Percentiles rank a stretch among this genome's conserved stretches.
Evolutionary conservation across 371 early-diverging fungal species (phyloP).

Genomic region (Haplosporangium sp.): DNA sequence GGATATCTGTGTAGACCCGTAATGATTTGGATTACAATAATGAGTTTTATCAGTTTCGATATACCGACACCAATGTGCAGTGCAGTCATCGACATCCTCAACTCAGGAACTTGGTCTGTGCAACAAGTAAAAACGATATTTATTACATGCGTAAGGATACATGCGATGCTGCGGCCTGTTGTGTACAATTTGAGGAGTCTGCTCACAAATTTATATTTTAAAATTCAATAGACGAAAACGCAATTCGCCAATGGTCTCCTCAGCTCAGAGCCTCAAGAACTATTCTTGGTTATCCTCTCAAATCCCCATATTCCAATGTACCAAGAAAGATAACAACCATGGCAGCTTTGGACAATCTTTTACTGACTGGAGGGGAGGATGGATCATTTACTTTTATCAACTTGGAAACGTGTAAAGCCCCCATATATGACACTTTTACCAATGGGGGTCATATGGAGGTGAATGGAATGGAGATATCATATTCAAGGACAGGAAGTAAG

Average conservation of each 20-base stretch:
- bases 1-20: conserved; percentile 19
- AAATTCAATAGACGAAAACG: conserved; percentile 57
- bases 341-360: conserved; percentile 59
- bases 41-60: conserved; percentile 45
- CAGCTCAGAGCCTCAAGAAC: conserved; percentile 58
- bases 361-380: conserved; percentile 69
- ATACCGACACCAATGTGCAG: conserved; percentile 42
- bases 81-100: conserved; percentile 74
- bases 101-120: conserved; percentile 80
- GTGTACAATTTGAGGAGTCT: background rate
- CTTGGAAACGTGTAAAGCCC: conserved; percentile 23
- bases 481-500: conserved; percentile 48
- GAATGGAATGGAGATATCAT: conserved; percentile 47
- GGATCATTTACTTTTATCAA: conserved; percentile 45
- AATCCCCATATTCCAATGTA: conserved; percentile 52
- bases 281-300: conserved; percentile 62
- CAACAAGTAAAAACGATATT: conserved; percentile 78
- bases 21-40: conserved; percentile 28
- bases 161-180: background rate
- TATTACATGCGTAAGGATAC: conserved; percentile 67
- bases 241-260: conserved; percentile 77
- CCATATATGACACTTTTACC: conserved; percentile 26
- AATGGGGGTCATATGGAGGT: conserved; percentile 23
- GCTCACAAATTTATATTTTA: background rate
- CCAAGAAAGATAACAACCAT: conserved; percentile 69